Conservation (phyloP, 805 yeast species). For the Candida manassasensis region DNA sequence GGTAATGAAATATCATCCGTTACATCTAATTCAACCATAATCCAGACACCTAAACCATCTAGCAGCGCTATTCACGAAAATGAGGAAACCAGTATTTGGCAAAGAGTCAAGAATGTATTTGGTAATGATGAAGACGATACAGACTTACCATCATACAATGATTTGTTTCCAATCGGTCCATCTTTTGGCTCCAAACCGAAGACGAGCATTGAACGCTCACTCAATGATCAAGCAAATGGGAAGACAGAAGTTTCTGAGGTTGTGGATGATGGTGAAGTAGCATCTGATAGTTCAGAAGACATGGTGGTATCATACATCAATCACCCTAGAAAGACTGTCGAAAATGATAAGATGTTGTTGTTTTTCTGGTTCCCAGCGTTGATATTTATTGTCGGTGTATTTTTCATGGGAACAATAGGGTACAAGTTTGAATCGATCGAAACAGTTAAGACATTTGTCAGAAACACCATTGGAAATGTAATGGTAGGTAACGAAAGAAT, state of each 20-base stretch:
- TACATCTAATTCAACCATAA: slow-evolving; percentile 3
- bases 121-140: slow-evolving; percentile 28
- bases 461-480: slow-evolving; percentile 36
- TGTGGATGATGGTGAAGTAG: slow-evolving; percentile 26
- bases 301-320: slow-evolving; percentile 39
- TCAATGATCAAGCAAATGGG: slow-evolving; percentile 17
- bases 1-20: slow-evolving; percentile 7
- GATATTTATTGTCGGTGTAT: slow-evolving; percentile 49
- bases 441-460: slow-evolving; percentile 25
- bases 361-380: slow-evolving; percentile 89
- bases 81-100: slow-evolving; percentile 32
- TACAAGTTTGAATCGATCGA: slow-evolving; percentile 35
- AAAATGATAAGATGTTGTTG: slow-evolving; percentile 76
- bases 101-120: slow-evolving; percentile 39
- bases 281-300: slow-evolving; percentile 41
- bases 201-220: slow-evolving; percentile 26
- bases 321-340: slow-evolving; percentile 44
- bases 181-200: slow-evolving; percentile 29
- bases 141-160: slow-evolving; percentile 66
- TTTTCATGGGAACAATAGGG: slow-evolving; percentile 40
- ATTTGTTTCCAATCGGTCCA: slow-evolving; percentile 58
- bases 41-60: slow-evolving; percentile 3
- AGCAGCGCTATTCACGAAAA: background rate
- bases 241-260: slow-evolving; percentile 8
- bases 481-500: slow-evolving; percentile 42